These are phyloP conservation scores for Salix purpurea DNA, from an alignment of 345 rosid genomes.

Conservation along the genomic window DNA sequence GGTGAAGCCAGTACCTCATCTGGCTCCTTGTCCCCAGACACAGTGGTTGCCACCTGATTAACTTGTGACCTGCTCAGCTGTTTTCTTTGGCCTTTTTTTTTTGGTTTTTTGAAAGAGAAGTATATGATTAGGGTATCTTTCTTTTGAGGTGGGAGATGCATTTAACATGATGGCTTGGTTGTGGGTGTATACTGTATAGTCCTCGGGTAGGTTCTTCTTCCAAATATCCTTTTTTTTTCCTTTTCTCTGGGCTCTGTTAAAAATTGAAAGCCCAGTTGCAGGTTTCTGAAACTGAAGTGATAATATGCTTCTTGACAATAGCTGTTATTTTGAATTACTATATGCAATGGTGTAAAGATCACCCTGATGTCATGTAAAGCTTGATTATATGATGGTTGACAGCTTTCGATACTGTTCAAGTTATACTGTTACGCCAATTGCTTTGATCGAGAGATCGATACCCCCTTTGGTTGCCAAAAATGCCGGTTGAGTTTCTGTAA, in stretches of 20 bases:
- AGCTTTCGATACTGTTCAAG: background rate
- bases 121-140: conserved; percentile 23
- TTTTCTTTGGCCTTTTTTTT: background rate
- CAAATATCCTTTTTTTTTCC: background rate
- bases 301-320: background rate
- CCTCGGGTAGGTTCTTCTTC: conserved; percentile 27
- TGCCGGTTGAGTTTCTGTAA: too few relatives aligned
- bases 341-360: background rate
- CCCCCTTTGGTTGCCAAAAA: too few relatives aligned
- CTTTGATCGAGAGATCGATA: background rate
- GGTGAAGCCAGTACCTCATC: conserved; percentile 50
- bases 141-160: conserved; percentile 18
- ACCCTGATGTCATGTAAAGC: conserved; percentile 2
- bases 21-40: conserved; percentile 26
- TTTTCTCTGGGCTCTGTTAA: conserved; percentile 5
- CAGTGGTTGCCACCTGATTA: conserved; percentile 32
- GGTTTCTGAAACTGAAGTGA: conserved; percentile 4
- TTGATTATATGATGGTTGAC: background rate
- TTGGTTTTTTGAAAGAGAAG: conserved; percentile 25
- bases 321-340: background rate
- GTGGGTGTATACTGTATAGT: conserved; percentile 40
- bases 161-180: conserved; percentile 13
- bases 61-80: conserved; percentile 6
- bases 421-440: background rate
- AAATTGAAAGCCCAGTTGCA: conserved; percentile 13